Base-by-base conservation (phyloP, 306 rosid genomes). In the Mimosa pudica region DNA sequence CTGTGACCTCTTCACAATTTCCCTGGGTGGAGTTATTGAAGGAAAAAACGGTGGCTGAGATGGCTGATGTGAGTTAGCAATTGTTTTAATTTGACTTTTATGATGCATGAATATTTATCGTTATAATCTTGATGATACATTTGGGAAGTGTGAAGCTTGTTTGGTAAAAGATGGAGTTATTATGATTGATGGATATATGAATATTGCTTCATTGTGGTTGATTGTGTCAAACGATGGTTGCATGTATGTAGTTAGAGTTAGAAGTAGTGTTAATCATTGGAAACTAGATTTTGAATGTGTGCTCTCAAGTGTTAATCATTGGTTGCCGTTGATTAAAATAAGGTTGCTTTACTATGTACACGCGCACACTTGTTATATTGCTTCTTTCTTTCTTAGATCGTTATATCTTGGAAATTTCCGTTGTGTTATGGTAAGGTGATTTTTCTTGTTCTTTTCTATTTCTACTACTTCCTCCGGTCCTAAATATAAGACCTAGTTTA, bases 1-100 rank as follows among this genome's bases (percentile, higher is more conserved):
- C 87, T 10, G 98, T 95, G 83, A 82, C 77, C 77, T 87, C 92
- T 13, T 79, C 98, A 67, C 98, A 95, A 84, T 95, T 95, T 89
- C 98, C 98, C 5, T 95, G 98, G 98, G 79, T 92, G 85, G 92
- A 92, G 84, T 52, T 86, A 86, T 83, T 95, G 75, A 84, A 89
- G 85, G 98, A 95, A 78, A 90, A 97, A 62, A 17, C 93, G 8
- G 92, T 95, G 75, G 90, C 87, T 18, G 92, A 91, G 93, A 84
- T 90, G 36, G 87, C 88, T 16, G 98, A 95, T 82, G 98, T 95
- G 90, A 91, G 98, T 92, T 70, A 81, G 36, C 7, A 47, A 66
- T 69, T 79, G 1, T 66, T 47, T 71, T 48, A 61, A 33, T 35
- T 35, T 44, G 30, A 24, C 30, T 24, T 24, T 36, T 61, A 8